phyloP scores from a whole-genome alignment of 2,329 filamentous ascomycete genomes.

The Pseudopyricularia cyperi region DNA sequence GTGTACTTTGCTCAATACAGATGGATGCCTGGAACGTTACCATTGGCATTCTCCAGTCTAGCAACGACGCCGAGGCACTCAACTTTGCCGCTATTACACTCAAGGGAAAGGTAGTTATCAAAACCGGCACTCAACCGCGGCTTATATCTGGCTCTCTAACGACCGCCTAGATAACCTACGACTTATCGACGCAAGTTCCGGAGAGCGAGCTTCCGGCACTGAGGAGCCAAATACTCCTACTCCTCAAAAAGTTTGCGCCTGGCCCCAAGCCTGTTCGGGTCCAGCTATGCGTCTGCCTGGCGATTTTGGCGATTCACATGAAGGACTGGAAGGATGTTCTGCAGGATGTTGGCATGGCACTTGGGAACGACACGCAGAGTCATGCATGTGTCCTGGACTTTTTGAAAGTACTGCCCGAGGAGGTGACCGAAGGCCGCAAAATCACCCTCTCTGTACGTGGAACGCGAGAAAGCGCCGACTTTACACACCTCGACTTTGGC shows the following conservation, averaged over 20 bases:
- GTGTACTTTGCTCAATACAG: slow-evolving; percentile 32
- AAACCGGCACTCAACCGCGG: neutral
- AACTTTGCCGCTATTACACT: slow-evolving; percentile 93
- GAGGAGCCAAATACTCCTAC: slow-evolving; percentile 69
- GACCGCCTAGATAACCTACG: slow-evolving; percentile 71
- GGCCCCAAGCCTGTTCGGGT: slow-evolving; percentile 78
- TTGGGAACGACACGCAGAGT: slow-evolving; percentile 64
- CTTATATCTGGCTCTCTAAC: slow-evolving; percentile 5
- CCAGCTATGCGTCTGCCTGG: slow-evolving; percentile 88
- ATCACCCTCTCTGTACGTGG: slow-evolving; percentile 97
- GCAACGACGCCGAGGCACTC: slow-evolving; percentile 71
- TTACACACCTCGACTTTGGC: slow-evolving; percentile 16
- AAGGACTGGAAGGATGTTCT: slow-evolving; percentile 89
- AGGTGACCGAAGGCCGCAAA: slow-evolving; percentile 98
- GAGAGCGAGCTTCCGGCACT: slow-evolving; percentile 61
- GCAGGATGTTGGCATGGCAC: slow-evolving; percentile 61
- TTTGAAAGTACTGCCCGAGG: slow-evolving; percentile 89
- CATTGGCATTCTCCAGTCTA: slow-evolving; percentile 73
- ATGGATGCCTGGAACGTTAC: slow-evolving; percentile 84
- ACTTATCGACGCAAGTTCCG: slow-evolving; percentile 74
- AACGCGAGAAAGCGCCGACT: slow-evolving; percentile 38
- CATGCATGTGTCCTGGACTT: slow-evolving; percentile 90
- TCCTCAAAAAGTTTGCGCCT: slow-evolving; percentile 68
- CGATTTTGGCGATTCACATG: slow-evolving; percentile 94
- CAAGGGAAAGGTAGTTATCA: slow-evolving; percentile 74